A percentile compares a stretch with the other conserved stretches of the same genome.
Evolutionary conservation across 768 basidiomycete genomes (phyloP).

Genomic region (Lentinula boryana): DNA sequence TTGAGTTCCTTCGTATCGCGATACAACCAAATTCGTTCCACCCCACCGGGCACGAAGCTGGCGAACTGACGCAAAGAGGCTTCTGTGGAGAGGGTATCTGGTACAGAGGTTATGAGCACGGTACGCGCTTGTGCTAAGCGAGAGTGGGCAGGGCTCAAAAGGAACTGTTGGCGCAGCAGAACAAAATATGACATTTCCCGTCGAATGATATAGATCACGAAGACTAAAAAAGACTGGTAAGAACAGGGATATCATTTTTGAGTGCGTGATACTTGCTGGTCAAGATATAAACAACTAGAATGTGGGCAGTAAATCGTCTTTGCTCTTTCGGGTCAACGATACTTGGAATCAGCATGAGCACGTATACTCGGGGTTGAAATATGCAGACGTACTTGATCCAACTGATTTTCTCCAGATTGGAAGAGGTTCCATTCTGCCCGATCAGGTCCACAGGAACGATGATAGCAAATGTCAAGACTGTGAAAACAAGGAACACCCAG

Average conservation of each 20-base stretch:
- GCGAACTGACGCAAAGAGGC: slow-evolving; percentile 44
- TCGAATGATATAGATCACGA: slow-evolving; percentile 54
- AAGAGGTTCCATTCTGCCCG: slow-evolving; percentile 26
- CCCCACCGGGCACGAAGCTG: slow-evolving; percentile 63
- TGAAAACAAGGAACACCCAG: slow-evolving; percentile 47
- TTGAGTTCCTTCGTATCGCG: slow-evolving; percentile 43
- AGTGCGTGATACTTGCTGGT: slow-evolving; percentile 32
- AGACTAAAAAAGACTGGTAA: slow-evolving; percentile 29
- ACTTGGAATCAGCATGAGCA: slow-evolving; percentile 16
- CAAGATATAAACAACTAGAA: slow-evolving; percentile 44
- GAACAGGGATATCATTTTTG: background rate
- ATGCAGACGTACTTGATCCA: slow-evolving; percentile 43
- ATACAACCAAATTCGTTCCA: slow-evolving; percentile 64
- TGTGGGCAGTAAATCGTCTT: slow-evolving; percentile 49
- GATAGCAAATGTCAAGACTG: slow-evolving; percentile 54
- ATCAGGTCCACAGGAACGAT: slow-evolving; percentile 53
- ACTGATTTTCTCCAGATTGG: slow-evolving; percentile 36
- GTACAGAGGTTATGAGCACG: slow-evolving; percentile 61
- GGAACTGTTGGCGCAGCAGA: slow-evolving; percentile 49
- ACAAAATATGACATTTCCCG: slow-evolving; percentile 54
- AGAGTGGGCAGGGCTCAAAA: slow-evolving; percentile 54
- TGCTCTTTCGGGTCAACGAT: slow-evolving; percentile 28
- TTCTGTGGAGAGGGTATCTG: slow-evolving; percentile 45
- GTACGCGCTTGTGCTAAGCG: slow-evolving; percentile 60
- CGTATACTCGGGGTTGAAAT: background rate